Conservation (phyloP, 2,329 filamentous ascomycete genomes). For the Immersiporthe knoxdaviesiana region DNA sequence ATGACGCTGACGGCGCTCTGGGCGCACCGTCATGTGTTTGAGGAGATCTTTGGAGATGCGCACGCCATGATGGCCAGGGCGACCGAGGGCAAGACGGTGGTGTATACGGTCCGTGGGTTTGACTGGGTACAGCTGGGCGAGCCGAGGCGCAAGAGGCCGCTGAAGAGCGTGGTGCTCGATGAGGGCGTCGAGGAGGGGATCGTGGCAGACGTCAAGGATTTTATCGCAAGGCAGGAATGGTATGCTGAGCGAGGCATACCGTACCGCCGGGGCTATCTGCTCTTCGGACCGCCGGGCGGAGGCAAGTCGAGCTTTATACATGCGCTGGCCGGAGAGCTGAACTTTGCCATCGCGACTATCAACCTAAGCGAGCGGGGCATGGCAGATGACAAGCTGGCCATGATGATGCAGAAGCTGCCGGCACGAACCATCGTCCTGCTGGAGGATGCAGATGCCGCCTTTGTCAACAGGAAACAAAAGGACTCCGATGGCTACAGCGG, state of each 20-base stretch:
- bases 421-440: conserved; percentile 80
- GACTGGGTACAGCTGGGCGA: conserved; percentile 86
- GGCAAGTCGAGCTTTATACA: conserved; percentile 98
- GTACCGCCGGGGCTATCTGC: conserved; percentile 84
- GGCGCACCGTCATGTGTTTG: conserved; percentile 84
- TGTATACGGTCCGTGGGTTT: conserved; percentile 83
- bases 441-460: conserved; percentile 91
- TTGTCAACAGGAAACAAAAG: conserved; percentile 76
- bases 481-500: conserved; percentile 84
- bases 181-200: conserved; percentile 81
- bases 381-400: conserved; percentile 86
- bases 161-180: conserved; percentile 86
- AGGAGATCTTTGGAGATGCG: conserved; percentile 86
- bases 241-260: conserved; percentile 95
- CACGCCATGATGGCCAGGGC: conserved; percentile 77
- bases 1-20: conserved; percentile 91
- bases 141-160: conserved; percentile 81
- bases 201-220: conserved; percentile 80
- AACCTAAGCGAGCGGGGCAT: conserved; percentile 89
- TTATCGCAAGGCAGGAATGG: conserved; percentile 79
- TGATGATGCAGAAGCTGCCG: conserved; percentile 83
- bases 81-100: conserved; percentile 88
- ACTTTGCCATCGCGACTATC: conserved; percentile 90
- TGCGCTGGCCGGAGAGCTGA: conserved; percentile 86
- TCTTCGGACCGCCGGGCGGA: conserved; percentile 87